Evolutionary conservation across 805 yeast genomes (phyloP), one percentile per base, ranked within the genome.

Genomic region (Nakazawaea sp.): DNA sequence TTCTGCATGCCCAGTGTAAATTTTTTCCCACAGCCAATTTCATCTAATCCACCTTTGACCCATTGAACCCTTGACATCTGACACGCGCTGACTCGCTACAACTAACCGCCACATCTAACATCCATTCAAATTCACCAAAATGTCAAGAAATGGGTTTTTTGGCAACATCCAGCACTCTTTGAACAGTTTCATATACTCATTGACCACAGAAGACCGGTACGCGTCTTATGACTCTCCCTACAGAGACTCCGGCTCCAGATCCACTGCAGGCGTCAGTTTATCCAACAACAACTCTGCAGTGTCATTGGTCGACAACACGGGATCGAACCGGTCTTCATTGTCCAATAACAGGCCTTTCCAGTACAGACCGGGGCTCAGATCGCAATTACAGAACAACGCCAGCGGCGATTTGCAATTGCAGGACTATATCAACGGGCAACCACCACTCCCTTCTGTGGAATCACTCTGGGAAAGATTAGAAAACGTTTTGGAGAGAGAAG

Each of bases 391-490:
- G 40, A 67, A 64, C 27, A 49, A 55, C 62, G 43, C 58, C 42
- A 65, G 62, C 19, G 82, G 76, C 30, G 95, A 94, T 33, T 80
- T 83, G 18, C 60, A 66, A 48, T 40, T 68, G 57, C 58, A 64
- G 49, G 58, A 55, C 46, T 52, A 61, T 35, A 49, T 57, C 12
- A 49, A 62, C 27, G 77, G 77, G 1, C 69, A 59, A 43, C 72
- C 74, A 18, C 75, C 75, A 15, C 52, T 69, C 36, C 75, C 76
- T 13, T 78, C 90, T 37, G 86, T 89, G 44, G 66, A 73, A 2
- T 72, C 78, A 17, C 83, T 96, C 10, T 90, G 97, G 97, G 72
- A 83, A 44, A 89, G 89, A 50, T 78, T 90, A 41, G 90, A 85
- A 47, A 66, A 75, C 15, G 90, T 97, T 96, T 65, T 90, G 15